Conservation (phyloP, 176 grass and related monocot genomes). For the Tuctoria greenei region DNA sequence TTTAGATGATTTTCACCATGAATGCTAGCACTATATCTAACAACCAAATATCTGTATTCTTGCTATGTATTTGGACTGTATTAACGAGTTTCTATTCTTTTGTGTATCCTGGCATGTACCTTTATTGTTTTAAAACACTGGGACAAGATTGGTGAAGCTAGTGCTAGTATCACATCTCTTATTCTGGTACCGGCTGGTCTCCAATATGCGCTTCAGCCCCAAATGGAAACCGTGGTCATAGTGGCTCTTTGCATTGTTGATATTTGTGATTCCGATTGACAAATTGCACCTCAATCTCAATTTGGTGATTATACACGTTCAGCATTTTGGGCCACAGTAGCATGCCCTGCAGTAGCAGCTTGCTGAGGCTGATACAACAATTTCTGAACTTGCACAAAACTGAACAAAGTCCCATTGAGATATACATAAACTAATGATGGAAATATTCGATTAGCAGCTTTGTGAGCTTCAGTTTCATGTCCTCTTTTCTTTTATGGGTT, state of each 20-base stretch:
- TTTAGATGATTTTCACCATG: neutral
- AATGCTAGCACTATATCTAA: neutral
- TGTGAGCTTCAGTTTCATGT: neutral
- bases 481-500: neutral
- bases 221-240: neutral
- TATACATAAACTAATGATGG: neutral
- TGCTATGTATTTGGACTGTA: neutral
- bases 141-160: neutral
- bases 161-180: neutral
- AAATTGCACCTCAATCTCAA: neutral
- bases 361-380: neutral
- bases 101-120: neutral
- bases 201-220: neutral
- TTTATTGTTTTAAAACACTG: neutral
- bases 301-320: neutral
- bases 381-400: neutral
- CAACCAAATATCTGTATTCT: neutral
- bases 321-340: neutral
- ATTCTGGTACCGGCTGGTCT: neutral
- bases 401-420: neutral
- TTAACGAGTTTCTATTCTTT: too few species aligned
- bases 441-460: neutral
- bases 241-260: neutral
- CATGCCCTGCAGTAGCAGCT: neutral
- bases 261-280: neutral